Conservation (phyloP, 257 asterid genomes). For the Plantago elongata region DNA sequence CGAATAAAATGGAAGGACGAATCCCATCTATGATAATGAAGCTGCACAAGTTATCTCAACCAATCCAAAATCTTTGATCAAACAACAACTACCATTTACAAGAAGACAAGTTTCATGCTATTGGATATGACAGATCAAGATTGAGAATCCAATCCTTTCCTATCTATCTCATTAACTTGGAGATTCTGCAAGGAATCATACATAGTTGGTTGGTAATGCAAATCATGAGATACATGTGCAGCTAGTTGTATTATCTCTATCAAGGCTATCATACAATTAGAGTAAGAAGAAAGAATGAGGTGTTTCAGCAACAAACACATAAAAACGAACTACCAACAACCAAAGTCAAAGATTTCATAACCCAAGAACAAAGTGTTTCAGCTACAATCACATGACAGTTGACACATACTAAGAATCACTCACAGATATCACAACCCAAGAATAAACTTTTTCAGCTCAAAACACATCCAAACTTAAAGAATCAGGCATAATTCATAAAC, state of each 20-base stretch:
- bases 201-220: background rate
- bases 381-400: no score
- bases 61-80: background rate
- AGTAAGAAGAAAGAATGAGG: no score
- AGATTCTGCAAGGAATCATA: background rate
- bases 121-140: no score
- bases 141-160: no score
- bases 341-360: background rate
- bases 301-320: background rate
- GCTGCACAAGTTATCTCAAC: background rate
- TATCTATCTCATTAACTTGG: background rate
- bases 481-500: background rate
- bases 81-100: background rate
- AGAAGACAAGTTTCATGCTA: background rate
- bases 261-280: background rate
- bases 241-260: background rate
- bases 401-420: no score
- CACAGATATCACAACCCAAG: background rate
- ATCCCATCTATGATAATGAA: background rate
- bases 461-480: slow-evolving; percentile 1
- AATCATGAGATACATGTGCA: background rate
- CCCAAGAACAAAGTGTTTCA: no score
- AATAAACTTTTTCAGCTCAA: background rate
- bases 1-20: no score
- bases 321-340: background rate